A percentile compares a stretch with the other conserved stretches of the same genome.
phyloP scores from a whole-genome alignment of 1,139 yeast species.

The Suhomyces terraborum region DNA sequence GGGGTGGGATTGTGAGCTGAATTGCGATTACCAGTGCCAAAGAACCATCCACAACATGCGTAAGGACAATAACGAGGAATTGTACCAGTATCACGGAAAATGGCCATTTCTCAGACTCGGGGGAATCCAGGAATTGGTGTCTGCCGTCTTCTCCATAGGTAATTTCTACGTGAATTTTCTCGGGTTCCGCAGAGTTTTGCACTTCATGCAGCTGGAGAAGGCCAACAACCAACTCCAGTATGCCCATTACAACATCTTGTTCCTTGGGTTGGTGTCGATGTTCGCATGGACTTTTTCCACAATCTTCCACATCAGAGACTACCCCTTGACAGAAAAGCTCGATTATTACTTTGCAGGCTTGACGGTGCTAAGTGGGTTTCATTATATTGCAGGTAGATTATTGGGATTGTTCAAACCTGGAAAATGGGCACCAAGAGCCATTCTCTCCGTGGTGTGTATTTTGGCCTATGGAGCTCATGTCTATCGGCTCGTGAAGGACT shows the following conservation, averaged over 20 bases:
- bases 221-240: constrained; percentile 16
- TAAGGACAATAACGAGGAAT: constrained; percentile 44
- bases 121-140: constrained; percentile 83
- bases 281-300: constrained; percentile 87
- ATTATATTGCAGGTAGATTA: constrained; percentile 61
- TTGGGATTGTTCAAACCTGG: constrained; percentile 53
- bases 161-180: constrained; percentile 74
- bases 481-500: constrained; percentile 63
- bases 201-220: constrained; percentile 15
- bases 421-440: constrained; percentile 26
- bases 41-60: constrained; percentile 64
- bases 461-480: constrained; percentile 64
- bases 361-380: constrained; percentile 79
- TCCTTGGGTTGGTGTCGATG: constrained; percentile 64
- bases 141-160: constrained; percentile 78
- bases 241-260: constrained; percentile 37
- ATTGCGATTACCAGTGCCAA: constrained; percentile 94
- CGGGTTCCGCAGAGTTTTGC: constrained; percentile 50
- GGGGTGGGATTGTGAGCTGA: constrained; percentile 76
- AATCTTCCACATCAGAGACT: constrained; percentile 85
- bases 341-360: constrained; percentile 94
- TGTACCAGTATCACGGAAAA: constrained; percentile 91
- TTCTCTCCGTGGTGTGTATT: constrained; percentile 46
- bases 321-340: constrained; percentile 72
- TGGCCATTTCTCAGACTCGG: constrained; percentile 85